Evolutionary conservation across 208 protist species (phyloP), one percentile per base, ranked within the genome.

Genomic region (Leptomonas pyrrhocoris): DNA sequence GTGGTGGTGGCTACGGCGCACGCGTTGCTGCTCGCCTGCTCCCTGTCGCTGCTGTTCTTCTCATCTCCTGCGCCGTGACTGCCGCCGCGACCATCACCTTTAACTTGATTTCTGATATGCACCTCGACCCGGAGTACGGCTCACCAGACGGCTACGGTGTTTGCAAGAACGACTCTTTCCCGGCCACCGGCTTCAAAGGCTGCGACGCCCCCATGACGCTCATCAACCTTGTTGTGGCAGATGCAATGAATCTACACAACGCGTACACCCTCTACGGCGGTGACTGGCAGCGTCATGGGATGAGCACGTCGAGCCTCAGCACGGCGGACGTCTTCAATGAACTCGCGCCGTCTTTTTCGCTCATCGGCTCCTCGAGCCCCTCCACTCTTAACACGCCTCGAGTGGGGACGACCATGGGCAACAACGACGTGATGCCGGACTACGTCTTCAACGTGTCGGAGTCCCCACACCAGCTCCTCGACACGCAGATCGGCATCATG

Each of bases 381-480:
- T 43, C 30, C 40, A 28, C 2, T 27, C 55, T 68, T 27, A 58
- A 55, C 27, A 55, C n/a, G 34, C 57, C 57, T 28, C 45, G 40
- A 8, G 45, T 59, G 40, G 58, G 54, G 18, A 62, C 56, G 19
- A 73, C 78, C n/a, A 42, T 91, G 34, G 88, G 91, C 38, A 94
- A 96, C 79, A 93, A 93, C 57, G 91, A 96, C 62, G 59, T 92
- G 19, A 73, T 88, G 19, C 84, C 84, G n/a, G 72, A 94, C 61
- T 93, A 92, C 72, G 34, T 36, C 49, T 92, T 96, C 58, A 59
- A 88, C 53, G 51, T 66, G 18, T 63, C 51, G 28, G 64, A 51
- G 25, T 43, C 30, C 3, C 61, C 62, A 34, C 80, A 86, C 15
- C 19, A 50, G 3, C 69, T 77, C 43, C 50, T 89, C 15, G 34